Percentiles rank a stretch among this genome's conserved stretches.
Conservation (phyloP, 1,139 yeast genomes). For the Geotrichum europaeum region DNA sequence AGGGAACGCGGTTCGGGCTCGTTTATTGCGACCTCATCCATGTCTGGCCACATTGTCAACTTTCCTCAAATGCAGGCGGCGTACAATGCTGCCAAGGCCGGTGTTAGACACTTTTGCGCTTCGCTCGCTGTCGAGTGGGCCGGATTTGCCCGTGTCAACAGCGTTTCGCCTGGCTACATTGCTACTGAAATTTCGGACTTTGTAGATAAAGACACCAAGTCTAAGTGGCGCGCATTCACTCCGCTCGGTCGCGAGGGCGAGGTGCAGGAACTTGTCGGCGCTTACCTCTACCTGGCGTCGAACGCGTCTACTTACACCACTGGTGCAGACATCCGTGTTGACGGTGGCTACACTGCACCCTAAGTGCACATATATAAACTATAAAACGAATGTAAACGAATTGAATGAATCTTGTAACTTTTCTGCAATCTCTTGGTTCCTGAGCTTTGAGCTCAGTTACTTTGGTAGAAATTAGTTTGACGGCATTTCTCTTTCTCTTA, state of each 20-base stretch:
- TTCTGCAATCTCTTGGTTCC: no score
- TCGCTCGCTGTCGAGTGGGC: conserved; percentile 91
- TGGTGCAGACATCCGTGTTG: conserved; percentile 74
- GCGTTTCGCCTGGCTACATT: conserved; percentile 84
- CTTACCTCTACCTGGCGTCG: conserved; percentile 80
- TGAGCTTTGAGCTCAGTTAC: not conserved
- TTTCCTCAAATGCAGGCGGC: conserved; percentile 85
- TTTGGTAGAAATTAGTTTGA: not conserved
- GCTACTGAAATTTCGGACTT: conserved; percentile 63
- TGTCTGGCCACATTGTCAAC: conserved; percentile 87
- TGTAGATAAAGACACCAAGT: conserved; percentile 47
- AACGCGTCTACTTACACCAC: conserved; percentile 82
- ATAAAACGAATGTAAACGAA: not conserved
- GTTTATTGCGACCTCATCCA: conserved; percentile 77
- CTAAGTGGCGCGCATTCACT: conserved; percentile 61
- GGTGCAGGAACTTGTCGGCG: conserved; percentile 78
- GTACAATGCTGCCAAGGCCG: conserved; percentile 90
- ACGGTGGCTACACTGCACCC: conserved; percentile 64
- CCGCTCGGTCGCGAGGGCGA: conserved; percentile 83
- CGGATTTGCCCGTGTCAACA: conserved; percentile 78
- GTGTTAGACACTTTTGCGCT: conserved; percentile 66
- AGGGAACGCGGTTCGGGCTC: conserved; percentile 67
- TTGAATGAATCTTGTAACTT: not conserved
- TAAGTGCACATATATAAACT: conserved; percentile 14
- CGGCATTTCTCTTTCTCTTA: not conserved